Base-by-base conservation (phyloP, 2,329 filamentous ascomycete genomes). In the Daldinia sp. region DNA sequence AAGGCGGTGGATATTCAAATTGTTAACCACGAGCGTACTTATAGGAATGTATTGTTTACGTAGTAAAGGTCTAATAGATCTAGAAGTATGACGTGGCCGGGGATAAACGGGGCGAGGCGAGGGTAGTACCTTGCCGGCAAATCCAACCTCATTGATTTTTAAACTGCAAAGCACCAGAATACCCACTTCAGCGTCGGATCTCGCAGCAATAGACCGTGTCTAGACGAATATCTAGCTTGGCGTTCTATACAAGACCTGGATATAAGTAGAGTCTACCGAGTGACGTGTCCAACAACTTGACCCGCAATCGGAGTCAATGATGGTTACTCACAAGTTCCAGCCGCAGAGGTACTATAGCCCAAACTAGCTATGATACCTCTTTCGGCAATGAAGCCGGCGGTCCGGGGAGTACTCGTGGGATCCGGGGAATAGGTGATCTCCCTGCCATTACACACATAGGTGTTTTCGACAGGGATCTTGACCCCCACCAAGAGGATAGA, bases 381-480 rank as follows among this genome's bases (percentile, higher is more conserved):
- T 62, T 67, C 63, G 68, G 70, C 59, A 65, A 56, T 23, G 42
- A 60, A 72, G 63, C 68, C 70, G 70, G 64, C 62, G 53, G 64
- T 48, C 70, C 68, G 70, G 51, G 44, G 55, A 63, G 10, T 63
- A 50, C 41, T 58, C 39, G 46, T 66, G 20, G 59, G 59, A 66
- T 64, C 57, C 53, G 64, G 60, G 51, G 55, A 69, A 44, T 39
- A 59, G 59, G 51, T 64, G 51, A 67, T 42, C 42, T 58, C 23
- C 42, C 26, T 55, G 30, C 50, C 42, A 58, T 63, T 59, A 63
- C 33, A 61, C 46, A 56, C 15, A 41, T 33, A 51, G 48, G 39
- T 35, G 18, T n/a, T 57, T 48, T 48, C 18, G 61, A 28, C 60
- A 65, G 37, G 67, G 69, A 42, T 61, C 13, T 33, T 67, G 61